Evolutionary conservation across 768 basidiomycete genomes (phyloP), one percentile per base, ranked within the genome.

Genomic region (Macrolepiota dolichaula): DNA sequence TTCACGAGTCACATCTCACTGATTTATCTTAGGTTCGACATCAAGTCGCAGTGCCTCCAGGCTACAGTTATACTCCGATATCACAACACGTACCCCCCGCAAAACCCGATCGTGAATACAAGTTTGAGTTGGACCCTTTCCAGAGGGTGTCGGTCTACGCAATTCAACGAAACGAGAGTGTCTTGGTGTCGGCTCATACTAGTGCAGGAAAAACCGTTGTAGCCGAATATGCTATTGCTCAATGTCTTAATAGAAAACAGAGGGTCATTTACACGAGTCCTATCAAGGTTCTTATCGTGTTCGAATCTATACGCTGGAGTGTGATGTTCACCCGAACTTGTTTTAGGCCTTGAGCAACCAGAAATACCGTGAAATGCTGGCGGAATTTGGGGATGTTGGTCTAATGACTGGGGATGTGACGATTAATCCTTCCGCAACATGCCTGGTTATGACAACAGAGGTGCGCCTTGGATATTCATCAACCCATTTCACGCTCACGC

Each of bases 371-470:
- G 97, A 99, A 73, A 92, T 99, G 88, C 79, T 93, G 12, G 95
- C 93, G 47, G 92, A 94, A 71, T 99, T 99, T 74, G 94, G 94
- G 19, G 97, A 98, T 71, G 97, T 99, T 44, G 97, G 97, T 9
- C 81, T 99, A 32, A 98, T 99, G 96, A 99, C 97, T 1, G 96
- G 97, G 70, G 97, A 99, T 77, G 96, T 98, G 11, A 99, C 97
- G 0, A 98, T 98, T 71, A 98, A 98, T 72, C 96, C 97, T 2
- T 89, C 91, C 1, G 96, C 97, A 12, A 93, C 93, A 32, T 98
- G 97, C 77, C 76, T 99, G 56, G 97, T 99, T 54, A 99, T 99
- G 97, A 99, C 96, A 1, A 99, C 97, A 3, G 97, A 99, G 77
- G 96, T 95, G 65, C 64, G 82, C 70, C 12, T 12, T 42, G 9